Base-by-base conservation (phyloP, 2,329 filamentous ascomycete genomes). In the Aspergillus sp. region DNA sequence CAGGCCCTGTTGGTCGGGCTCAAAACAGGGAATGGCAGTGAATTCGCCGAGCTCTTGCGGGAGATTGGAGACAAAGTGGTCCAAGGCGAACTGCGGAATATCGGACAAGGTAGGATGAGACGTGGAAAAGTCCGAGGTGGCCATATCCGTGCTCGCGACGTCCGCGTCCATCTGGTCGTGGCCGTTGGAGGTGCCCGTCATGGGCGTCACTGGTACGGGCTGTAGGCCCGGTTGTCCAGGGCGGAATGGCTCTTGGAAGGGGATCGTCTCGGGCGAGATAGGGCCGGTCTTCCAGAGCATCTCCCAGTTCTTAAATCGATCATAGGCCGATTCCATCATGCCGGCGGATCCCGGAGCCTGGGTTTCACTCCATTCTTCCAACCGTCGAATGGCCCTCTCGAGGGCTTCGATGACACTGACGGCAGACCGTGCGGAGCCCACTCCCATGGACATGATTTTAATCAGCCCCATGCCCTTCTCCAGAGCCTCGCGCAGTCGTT, bases 321-420 rank as follows among this genome's bases (percentile, higher is more conserved):
- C 76, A 43, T 80, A 80, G 20, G 78, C 77, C 3, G 77, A 78
- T 53, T 78, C 77, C n/a, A 68, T 57, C 3, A 60, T 60, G 0
- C 71, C 70, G 3, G 67, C 57, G 19, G 63, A 67, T 17, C 54
- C 65, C 30, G 64, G 59, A 3, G 62, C 58, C 44, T 70, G 68
- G 3, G 60, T 63, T 40, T 73, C 67, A 43, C 70, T 72, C 47
- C 73, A 76, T 17, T 74, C 66, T 45, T 79, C 76, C 3, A 80
- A 69, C 17, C 77, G 72, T 26, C 69, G 64, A 10, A 73, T 72
- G 10, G 79, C 78, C 41, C 76, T 71, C 52, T 81, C 79, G 22
- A 81, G 76, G 1, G 77, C 76, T 56, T 81, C 79, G 33, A 81
- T 79, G 10, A 81, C 70, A n/a, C 74, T 79, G 6, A 77, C 76